Evolutionary conservation across 2,329 filamentous ascomycete species (phyloP).

Genomic region (Phialemoniopsis sp.): DNA sequence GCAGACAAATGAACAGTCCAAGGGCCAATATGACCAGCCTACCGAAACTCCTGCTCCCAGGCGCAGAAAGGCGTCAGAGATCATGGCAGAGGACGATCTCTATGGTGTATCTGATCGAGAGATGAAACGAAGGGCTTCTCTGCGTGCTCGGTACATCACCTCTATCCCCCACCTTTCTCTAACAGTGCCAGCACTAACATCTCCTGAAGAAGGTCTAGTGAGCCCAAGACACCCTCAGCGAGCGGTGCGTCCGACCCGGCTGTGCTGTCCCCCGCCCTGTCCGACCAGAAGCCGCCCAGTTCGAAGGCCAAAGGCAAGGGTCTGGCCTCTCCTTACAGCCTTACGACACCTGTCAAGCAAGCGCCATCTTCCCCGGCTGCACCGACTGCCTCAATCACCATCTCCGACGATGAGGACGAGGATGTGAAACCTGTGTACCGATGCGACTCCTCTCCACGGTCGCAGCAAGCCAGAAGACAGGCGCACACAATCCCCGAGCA

Average conservation of each 20-base stretch:
- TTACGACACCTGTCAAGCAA: background rate
- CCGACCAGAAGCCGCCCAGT: no score
- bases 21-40: no score
- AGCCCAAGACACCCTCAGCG: no score
- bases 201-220: no score
- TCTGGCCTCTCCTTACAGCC: slow-evolving; percentile 1
- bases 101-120: slow-evolving; percentile 3
- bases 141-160: no score
- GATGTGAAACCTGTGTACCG: background rate
- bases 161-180: no score
- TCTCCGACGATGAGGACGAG: background rate
- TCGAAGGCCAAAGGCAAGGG: slow-evolving; percentile 4
- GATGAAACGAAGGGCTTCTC: background rate
- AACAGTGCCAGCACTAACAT: no score
- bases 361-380: background rate
- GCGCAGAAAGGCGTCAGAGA: slow-evolving; percentile 11
- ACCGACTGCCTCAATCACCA: background rate
- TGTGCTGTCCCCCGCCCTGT: no score
- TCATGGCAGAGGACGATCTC: slow-evolving; percentile 5
- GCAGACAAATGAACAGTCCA: slow-evolving; percentile 28
- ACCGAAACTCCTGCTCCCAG: slow-evolving; percentile 12
- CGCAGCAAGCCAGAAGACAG: slow-evolving; percentile 8
- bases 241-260: no score
- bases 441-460: background rate
- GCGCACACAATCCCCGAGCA: no score